A percentile compares a stretch with the other conserved stretches of the same genome.
phyloP scores from a whole-genome alignment of 179 eudicot species.

The Patellifolia procumbens region DNA sequence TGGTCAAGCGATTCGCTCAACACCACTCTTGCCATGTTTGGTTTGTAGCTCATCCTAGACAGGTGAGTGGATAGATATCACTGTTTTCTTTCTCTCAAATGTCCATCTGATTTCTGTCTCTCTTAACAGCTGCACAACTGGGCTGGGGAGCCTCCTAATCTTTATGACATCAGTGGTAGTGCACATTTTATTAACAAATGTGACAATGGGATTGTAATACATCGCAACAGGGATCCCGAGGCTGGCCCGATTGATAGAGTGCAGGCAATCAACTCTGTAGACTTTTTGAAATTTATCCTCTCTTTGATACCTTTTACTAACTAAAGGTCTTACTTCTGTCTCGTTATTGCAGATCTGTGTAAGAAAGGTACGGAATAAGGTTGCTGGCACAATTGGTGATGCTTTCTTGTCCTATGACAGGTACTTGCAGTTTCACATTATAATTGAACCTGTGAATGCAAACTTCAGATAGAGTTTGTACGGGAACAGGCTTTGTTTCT shows the following conservation, averaged over 20 bases:
- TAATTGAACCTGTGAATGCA: not conserved
- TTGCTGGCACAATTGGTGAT: constrained; percentile 82
- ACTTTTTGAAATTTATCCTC: not conserved
- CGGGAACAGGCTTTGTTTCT: not conserved
- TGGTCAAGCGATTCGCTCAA: constrained; percentile 90
- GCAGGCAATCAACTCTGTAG: constrained; percentile 42
- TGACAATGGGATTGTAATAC: constrained; percentile 92
- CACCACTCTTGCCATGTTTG: constrained; percentile 98
- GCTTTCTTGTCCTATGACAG: constrained; percentile 66
- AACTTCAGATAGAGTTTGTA: not conserved
- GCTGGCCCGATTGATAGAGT: constrained; percentile 80
- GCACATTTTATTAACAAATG: constrained; percentile 96
- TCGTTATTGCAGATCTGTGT: constrained; percentile 63
- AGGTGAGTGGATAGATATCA: constrained; percentile 45
- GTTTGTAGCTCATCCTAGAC: constrained; percentile 99
- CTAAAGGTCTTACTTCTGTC: not conserved
- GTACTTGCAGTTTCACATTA: constrained; percentile 30
- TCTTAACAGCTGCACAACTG: constrained; percentile 68
- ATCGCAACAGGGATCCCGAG: constrained; percentile 88
- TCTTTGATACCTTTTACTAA: not conserved
- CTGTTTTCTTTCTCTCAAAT: not conserved
- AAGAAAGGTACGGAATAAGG: constrained; percentile 93
- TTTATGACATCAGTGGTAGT: constrained; percentile 95
- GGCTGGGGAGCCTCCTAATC: constrained; percentile 76
- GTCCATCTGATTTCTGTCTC: constrained; percentile 16